Conservation (phyloP, 139 green algal species). For the Ostreobium quekettii region DNA sequence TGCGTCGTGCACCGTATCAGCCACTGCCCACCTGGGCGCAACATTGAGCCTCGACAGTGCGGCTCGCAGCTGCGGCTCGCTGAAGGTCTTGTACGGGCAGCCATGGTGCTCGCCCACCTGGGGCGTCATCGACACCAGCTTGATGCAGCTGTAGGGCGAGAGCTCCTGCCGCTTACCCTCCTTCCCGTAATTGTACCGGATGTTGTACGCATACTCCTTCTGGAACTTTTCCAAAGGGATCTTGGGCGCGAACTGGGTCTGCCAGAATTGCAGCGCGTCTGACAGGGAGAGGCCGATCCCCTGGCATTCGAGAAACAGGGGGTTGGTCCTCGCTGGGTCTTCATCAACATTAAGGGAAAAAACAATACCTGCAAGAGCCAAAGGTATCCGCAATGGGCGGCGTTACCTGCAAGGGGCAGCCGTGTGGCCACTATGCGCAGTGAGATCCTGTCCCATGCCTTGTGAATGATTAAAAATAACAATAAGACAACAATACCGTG, state of each 20-base stretch:
- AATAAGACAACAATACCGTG: too few relatives aligned
- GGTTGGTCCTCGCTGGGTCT: too few relatives aligned
- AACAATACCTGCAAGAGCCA: too few relatives aligned
- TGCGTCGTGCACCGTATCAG: background rate
- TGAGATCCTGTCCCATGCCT: background rate
- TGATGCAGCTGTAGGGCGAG: constrained; percentile 72
- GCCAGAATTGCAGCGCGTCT: constrained; percentile 89
- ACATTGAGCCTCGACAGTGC: constrained; percentile 40
- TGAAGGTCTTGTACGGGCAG: constrained; percentile 85
- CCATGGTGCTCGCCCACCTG: constrained; percentile 38
- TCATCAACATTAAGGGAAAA: too few relatives aligned
- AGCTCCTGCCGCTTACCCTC: constrained; percentile 92
- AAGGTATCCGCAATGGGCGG: too few relatives aligned
- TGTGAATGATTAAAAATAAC: background rate
- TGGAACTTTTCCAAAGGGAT: constrained; percentile 79
- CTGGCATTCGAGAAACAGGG: constrained; percentile 33
- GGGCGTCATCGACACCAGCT: constrained; percentile 61
- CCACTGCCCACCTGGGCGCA: constrained; percentile 30
- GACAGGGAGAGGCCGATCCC: constrained; percentile 81
- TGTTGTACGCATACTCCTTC: constrained; percentile 94
- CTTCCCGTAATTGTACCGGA: constrained; percentile 96
- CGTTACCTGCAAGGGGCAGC: too few relatives aligned
- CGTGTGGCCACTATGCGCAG: too few relatives aligned
- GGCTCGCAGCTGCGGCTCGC: constrained; percentile 45
- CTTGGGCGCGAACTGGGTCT: constrained; percentile 60